These are phyloP conservation scores for Puccinia polysora DNA, from an alignment of 1,284 basidiomycete species.

Conservation along the genomic window DNA sequence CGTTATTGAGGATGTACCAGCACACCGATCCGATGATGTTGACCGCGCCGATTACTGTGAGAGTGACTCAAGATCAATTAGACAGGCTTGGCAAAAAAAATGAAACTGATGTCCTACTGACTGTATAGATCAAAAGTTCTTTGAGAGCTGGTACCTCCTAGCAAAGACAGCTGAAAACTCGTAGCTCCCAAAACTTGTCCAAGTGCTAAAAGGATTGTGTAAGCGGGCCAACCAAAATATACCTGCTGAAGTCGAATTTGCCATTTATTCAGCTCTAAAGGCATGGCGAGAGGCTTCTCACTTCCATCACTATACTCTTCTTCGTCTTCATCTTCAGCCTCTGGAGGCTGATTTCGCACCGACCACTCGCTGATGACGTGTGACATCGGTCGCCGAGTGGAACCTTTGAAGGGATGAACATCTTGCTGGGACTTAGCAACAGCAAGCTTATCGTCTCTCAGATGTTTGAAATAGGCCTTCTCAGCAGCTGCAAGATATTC, in stretches of 20 bases:
- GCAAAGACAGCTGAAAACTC: conserved; percentile 87
- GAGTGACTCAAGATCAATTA: no score
- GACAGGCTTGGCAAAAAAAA: background rate
- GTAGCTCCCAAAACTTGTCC: conserved; percentile 79
- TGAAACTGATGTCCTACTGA: conserved; percentile 16
- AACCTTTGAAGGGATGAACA: background rate
- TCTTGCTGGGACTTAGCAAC: conserved; percentile 17
- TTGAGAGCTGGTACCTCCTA: conserved; percentile 78
- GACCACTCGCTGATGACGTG: conserved; percentile 32
- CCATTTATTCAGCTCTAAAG: conserved; percentile 29
- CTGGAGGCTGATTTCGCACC: background rate
- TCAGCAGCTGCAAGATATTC: conserved; percentile 82
- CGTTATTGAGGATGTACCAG: conserved; percentile 85
- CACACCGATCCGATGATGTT: conserved; percentile 76
- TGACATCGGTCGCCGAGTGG: conserved; percentile 19
- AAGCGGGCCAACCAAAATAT: conserved; percentile 71
- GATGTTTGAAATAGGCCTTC: conserved; percentile 79
- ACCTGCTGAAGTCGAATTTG: conserved; percentile 43
- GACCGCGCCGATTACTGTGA: conserved; percentile 65
- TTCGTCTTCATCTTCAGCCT: conserved; percentile 1
- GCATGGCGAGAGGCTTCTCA: conserved; percentile 17
- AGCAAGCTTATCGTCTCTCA: conserved; percentile 71
- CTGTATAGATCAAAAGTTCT: conserved; percentile 74
- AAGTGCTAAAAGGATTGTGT: conserved; percentile 76
- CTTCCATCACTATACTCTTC: background rate